A percentile compares a stretch with the other conserved stretches of the same genome.
phyloP scores from a whole-genome alignment of 2,329 filamentous ascomycete species.

The Akanthomyces dipterigenus region DNA sequence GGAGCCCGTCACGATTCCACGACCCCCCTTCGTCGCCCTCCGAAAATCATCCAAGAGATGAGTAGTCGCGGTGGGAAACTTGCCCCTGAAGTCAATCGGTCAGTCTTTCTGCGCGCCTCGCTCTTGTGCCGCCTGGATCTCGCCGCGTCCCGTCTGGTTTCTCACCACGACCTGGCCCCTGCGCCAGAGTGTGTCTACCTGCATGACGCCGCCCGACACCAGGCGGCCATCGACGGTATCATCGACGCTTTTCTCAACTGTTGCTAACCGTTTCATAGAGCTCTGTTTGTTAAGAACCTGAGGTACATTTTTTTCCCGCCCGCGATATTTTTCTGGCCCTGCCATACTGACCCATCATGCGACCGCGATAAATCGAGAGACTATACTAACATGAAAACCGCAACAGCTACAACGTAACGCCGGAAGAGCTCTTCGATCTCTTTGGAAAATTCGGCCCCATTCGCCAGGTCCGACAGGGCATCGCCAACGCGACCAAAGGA shows the following conservation, averaged over 20 bases:
- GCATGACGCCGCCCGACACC: not conserved
- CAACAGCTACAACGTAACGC: slow-evolving; percentile 91
- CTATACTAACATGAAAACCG: slow-evolving; percentile 2
- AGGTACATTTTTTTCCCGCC: slow-evolving; percentile 48
- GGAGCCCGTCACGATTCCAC: slow-evolving; percentile 8
- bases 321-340: not conserved
- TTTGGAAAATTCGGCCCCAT: slow-evolving; percentile 97
- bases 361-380: not conserved
- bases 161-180: not conserved
- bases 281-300: slow-evolving; percentile 99
- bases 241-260: not conserved
- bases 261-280: slow-evolving; percentile 52
- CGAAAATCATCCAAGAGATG: slow-evolving; percentile 63
- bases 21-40: slow-evolving; percentile 11
- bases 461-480: slow-evolving; percentile 96
- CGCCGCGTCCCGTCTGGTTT: not conserved
- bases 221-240: not conserved
- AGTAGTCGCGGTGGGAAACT: slow-evolving; percentile 96
- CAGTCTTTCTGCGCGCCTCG: slow-evolving; percentile 17
- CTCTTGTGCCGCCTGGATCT: not conserved
- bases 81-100: slow-evolving; percentile 99
- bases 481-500: slow-evolving; percentile 94
- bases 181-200: not conserved
- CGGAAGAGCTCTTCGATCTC: slow-evolving; percentile 96
- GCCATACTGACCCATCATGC: not conserved